These are phyloP conservation scores for Penicillium digitatum DNA, from an alignment of 2,329 filamentous ascomycete species.

Conservation along the genomic window DNA sequence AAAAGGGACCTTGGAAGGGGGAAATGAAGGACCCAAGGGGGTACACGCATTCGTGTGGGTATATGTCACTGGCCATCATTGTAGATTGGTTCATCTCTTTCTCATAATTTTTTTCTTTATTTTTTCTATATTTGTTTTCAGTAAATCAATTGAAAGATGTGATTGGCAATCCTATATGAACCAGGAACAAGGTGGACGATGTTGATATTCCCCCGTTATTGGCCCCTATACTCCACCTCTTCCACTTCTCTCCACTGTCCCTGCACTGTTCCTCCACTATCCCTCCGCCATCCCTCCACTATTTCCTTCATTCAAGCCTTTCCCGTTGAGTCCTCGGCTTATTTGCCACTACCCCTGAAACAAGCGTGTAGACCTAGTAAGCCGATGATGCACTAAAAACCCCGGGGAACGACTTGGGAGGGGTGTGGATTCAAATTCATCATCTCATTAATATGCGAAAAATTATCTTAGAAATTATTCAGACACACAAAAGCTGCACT, in stretches of 20 bases:
- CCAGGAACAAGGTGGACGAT: background rate
- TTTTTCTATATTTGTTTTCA: background rate
- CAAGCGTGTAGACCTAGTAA: constrained; percentile 1
- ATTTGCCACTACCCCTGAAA: constrained; percentile 10
- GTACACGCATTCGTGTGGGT: constrained; percentile 8
- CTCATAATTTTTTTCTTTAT: background rate
- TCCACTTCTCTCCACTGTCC: background rate
- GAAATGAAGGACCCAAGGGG: constrained; percentile 2
- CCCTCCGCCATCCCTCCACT: background rate
- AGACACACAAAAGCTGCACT: no score
- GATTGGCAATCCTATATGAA: constrained; percentile 1
- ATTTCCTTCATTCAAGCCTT: background rate
- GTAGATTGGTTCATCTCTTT: background rate
- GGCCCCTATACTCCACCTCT: background rate
- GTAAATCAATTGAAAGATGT: background rate
- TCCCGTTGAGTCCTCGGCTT: background rate
- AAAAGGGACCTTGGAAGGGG: constrained; percentile 10
- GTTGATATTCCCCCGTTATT: constrained; percentile 2
- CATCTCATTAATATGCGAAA: no score
- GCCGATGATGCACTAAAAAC: background rate
- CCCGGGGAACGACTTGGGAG: background rate
- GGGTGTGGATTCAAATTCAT: background rate
- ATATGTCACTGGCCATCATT: background rate
- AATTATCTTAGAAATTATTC: background rate
- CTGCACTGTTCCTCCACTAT: background rate